These are phyloP conservation scores for Salix koriyanagi DNA, from an alignment of 345 rosid genomes.

Conservation along the genomic window DNA sequence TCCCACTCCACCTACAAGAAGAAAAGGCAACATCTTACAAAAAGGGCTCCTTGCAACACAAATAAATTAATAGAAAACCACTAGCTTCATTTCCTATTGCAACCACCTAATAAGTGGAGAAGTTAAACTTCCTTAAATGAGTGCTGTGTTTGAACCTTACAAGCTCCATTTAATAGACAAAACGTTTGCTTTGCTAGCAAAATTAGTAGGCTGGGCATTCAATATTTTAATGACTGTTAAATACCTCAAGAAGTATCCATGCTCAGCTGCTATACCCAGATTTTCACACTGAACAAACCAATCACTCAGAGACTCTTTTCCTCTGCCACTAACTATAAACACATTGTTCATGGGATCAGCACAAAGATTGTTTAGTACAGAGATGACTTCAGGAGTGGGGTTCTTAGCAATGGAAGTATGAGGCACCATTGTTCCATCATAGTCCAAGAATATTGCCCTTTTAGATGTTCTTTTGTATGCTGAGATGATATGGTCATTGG, in stretches of 20 bases:
- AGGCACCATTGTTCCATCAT: conserved; percentile 45
- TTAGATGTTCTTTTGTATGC: conserved; percentile 31
- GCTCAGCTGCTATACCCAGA: conserved; percentile 48
- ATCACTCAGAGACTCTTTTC: conserved; percentile 28
- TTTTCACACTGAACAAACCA: conserved; percentile 35
- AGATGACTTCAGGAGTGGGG: conserved; percentile 28
- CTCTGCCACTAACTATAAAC: conserved; percentile 47
- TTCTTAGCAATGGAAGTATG: conserved; percentile 27
- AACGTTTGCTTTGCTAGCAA: not conserved
- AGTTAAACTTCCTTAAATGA: not conserved
- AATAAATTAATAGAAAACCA: not conserved
- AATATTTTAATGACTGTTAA: not conserved
- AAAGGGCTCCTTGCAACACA: not conserved
- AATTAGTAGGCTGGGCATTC: not conserved
- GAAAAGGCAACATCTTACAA: not conserved
- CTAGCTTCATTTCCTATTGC: not conserved
- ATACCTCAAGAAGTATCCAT: conserved; percentile 36
- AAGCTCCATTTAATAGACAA: not conserved
- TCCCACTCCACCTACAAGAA: conserved; percentile 45
- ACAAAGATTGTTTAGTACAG: conserved; percentile 32
- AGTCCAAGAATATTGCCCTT: conserved; percentile 45
- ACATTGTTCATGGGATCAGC: conserved; percentile 34
- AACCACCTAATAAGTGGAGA: not conserved
- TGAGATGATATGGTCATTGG: conserved; percentile 29
- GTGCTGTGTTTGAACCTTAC: not conserved